phyloP scores from a whole-genome alignment of 257 asterid species.

The Prunella vulgaris region DNA sequence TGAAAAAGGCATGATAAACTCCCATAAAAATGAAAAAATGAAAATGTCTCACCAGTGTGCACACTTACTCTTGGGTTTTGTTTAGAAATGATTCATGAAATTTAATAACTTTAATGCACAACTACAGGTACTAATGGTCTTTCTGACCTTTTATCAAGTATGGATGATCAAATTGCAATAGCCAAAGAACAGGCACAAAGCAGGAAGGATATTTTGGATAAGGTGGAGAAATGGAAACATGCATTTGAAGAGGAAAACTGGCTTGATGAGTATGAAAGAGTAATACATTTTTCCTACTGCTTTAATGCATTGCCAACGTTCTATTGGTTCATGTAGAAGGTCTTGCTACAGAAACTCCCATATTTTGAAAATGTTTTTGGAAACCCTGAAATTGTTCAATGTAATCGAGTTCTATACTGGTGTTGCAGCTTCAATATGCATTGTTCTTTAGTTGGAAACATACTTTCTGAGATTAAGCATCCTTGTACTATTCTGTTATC shows the following conservation, averaged over 20 bases:
- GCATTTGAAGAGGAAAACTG: slow-evolving; percentile 75
- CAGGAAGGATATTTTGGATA: slow-evolving; percentile 78
- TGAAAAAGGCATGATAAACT: background rate
- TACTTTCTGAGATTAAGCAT: background rate
- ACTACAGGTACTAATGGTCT: slow-evolving; percentile 52
- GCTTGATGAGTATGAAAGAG: slow-evolving; percentile 89
- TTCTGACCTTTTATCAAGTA: slow-evolving; percentile 55
- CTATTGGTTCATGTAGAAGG: background rate
- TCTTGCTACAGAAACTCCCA: slow-evolving; percentile 8
- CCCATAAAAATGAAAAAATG: slow-evolving; percentile 1
- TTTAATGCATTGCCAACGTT: background rate
- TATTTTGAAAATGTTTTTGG: slow-evolving; percentile 1
- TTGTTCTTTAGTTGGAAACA: slow-evolving; percentile 4
- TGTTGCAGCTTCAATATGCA: background rate
- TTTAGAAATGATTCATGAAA: background rate
- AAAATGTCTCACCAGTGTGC: background rate
- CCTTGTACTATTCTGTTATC: background rate
- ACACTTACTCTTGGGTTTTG: slow-evolving; percentile 8
- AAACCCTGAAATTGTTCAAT: background rate
- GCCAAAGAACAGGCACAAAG: slow-evolving; percentile 72
- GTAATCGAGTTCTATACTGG: background rate
- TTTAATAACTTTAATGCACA: slow-evolving; percentile 12
- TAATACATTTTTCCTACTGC: slow-evolving; percentile 23
- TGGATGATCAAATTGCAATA: slow-evolving; percentile 62
- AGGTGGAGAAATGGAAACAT: slow-evolving; percentile 77